phyloP scores from a whole-genome alignment of 192 early-diverging fungal genomes.

The Rhizophagus clarus region DNA sequence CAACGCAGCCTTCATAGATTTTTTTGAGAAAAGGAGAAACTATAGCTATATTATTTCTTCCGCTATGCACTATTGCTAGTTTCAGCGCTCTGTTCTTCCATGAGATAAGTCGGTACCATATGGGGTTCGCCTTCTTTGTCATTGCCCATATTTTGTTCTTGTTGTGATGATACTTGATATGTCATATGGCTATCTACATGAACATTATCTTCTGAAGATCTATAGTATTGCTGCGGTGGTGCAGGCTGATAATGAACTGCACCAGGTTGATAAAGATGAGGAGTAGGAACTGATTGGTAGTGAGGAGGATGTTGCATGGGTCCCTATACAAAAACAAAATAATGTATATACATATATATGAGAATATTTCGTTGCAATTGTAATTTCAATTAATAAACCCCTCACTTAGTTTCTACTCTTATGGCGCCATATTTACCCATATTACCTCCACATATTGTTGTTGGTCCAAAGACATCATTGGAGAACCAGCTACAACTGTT shows the following conservation, averaged over 20 bases:
- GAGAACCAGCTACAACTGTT: neutral
- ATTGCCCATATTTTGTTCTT: neutral
- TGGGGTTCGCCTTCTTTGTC: neutral
- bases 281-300: neutral
- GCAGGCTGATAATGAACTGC: constrained; percentile 12
- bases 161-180: constrained; percentile 10
- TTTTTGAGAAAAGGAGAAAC: neutral
- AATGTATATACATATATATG: neutral
- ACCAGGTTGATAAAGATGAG: constrained; percentile 6
- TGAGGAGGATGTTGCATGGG: constrained; percentile 13
- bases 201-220: constrained; percentile 1
- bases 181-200: neutral
- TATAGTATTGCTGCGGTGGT: constrained; percentile 14
- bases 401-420: neutral
- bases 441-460: constrained; percentile 34
- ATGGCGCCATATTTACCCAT: constrained; percentile 27
- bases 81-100: constrained; percentile 11
- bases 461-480: constrained; percentile 19
- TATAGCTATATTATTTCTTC: neutral
- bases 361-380: neutral
- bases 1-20: neutral
- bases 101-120: neutral
- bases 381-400: neutral
- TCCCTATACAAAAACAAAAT: neutral
- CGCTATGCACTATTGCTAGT: neutral